Base-by-base conservation (phyloP, 2,329 filamentous ascomycete species). In the Alternaria arbusti region DNA sequence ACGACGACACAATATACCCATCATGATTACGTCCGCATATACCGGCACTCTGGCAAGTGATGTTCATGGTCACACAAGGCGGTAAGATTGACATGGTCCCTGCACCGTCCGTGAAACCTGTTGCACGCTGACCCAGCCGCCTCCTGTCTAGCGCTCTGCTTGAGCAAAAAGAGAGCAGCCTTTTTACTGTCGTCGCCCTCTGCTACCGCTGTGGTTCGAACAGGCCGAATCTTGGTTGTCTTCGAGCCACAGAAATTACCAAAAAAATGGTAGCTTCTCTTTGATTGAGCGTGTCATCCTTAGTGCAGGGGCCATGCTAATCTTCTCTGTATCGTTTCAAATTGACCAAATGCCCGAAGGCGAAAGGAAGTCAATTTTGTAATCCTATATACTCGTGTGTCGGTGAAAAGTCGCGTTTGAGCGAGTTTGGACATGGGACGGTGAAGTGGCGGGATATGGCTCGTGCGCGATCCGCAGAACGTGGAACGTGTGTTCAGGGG, bases 251-350 rank as follows among this genome's bases (percentile, higher is more conserved):
- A 17, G 13, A n/a, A n/a, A 2, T 10, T 40, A 0, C 2, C 15
- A 23, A 72, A 73, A 75, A 76, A 77, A 75, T 75, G 73, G 74
- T 75, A 72, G 74, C 74, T 75, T 75, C 71, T 77, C 73, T 76
- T 76, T 78, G 70, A 74, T 74, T 70, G 64, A 67, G 76, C 74
- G 74, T 94, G 91, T 94, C 92, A 95, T 94, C 92, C 92, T 95
- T 95, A 94, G 92, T 89, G 87, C 87, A 89, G 87, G 87, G 82
- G 82, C 82, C 82, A 85, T 85, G 75, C 75, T 78, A 78, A 78
- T 77, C 74, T 77, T 78, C 75, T 78, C 75, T 77, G 74, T 78
- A 77, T 78, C 64, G 69, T 73, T 74, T 74, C 69, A 71, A 72
- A 72, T 71, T 73, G 71, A 74, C 67, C 67, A 70, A 60, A 65